Base-by-base conservation (phyloP, 2,329 filamentous ascomycete genomes). In the Basipetospora chlamydospora region DNA sequence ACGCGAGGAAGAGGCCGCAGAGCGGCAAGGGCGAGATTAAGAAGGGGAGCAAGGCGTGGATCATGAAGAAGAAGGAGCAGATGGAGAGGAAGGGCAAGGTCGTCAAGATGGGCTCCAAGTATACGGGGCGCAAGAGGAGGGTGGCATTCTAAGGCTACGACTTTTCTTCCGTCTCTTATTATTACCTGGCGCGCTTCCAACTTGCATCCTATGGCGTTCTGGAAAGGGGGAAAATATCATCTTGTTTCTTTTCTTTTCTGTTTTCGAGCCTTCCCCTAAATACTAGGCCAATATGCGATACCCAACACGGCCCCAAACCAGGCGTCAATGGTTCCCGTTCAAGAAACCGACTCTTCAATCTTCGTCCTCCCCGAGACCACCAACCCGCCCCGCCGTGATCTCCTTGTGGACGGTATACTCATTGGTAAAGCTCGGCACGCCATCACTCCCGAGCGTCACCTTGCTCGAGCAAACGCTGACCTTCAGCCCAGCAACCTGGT, bases 51-150 rank as follows among this genome's bases (percentile, higher is more conserved):
- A 88, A 84, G 59, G 73, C 68, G 2, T 90, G 82, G 82, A 90
- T 90, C 42, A 53, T 85, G 54, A 74, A 75, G 58, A 90, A 88
- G 56, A 92, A 90, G 64, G 80, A 85, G 45, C 85, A 94, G 62
- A 90, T 94, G 81, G 82, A 92, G 58, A 70, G 75, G 43, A 94
- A 95, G 59, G 90, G 90, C 31, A 95, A 90, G 64, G 71, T 96
- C 20, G 88, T 96, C 47, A 96, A 96, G 66, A 63, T 77, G 1
- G 85, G 71, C 39, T 93, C 83, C 35, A 96, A 92, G 59, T 98
- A 94, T 56, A 96, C 88, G 1, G 90, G 88, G 21, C 69, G 90
- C 49, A 94, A 86, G 64, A 73, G 90, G 57, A 73, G 82, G 40
- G 64, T 78, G 38, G 76, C 76, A 22, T 94, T 93, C 55, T 94